phyloP scores from a whole-genome alignment of 305 asterid species.

The Fraxinus sp. region DNA sequence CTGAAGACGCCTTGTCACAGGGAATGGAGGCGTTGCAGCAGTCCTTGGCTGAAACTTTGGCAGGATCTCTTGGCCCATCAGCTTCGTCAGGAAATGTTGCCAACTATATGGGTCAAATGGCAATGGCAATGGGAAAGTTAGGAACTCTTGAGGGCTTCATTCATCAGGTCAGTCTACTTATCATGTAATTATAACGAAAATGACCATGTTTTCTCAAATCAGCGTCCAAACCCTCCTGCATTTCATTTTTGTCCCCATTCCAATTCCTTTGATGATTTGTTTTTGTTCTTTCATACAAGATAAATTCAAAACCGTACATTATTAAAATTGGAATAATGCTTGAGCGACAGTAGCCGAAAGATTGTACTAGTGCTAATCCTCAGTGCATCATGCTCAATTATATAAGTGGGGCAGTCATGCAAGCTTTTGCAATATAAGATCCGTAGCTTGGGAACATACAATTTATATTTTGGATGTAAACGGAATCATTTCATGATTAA shows the following conservation, averaged over 20 bases:
- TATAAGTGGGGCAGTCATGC: not conserved
- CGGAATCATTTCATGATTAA: not conserved
- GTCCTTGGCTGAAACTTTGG: conserved; percentile 2
- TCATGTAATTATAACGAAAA: not conserved
- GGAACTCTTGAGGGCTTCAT: conserved; percentile 5
- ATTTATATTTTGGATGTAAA: not conserved
- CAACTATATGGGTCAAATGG: conserved; percentile 7
- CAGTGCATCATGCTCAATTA: not conserved
- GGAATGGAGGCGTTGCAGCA: conserved; percentile 5
- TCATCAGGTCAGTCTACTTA: not conserved
- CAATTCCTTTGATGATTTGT: not conserved
- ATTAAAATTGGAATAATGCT: not conserved
- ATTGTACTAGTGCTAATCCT: not conserved
- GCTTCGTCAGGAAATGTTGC: not conserved
- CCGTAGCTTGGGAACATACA: not conserved
- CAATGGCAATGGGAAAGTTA: conserved; percentile 1
- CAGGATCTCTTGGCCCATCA: not conserved
- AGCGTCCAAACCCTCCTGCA: not conserved
- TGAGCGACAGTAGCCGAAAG: not conserved
- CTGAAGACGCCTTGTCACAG: conserved; percentile 3
- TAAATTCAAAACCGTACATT: not conserved
- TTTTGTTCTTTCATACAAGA: not conserved
- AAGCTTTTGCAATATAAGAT: not conserved
- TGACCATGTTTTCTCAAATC: not conserved
- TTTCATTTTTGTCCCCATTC: not conserved